Base-by-base conservation (phyloP, 2,329 filamentous ascomycete species). In the Colletotrichum melonis region DNA sequence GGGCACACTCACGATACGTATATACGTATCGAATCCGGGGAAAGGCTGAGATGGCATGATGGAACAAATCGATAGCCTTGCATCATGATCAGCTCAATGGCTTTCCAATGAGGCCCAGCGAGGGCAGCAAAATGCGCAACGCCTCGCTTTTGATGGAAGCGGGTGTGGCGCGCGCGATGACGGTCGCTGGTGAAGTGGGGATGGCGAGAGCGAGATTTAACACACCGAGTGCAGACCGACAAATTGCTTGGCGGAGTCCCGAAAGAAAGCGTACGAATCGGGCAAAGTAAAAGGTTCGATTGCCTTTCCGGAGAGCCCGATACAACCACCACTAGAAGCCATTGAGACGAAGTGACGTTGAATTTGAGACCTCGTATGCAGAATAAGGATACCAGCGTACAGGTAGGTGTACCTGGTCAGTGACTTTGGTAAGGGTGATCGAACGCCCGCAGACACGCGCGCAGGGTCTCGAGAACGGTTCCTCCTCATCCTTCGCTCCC, bases 11-110 rank as follows among this genome's bases (percentile, higher is more conserved):
- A 35, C 35, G 67, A 73, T 70, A 70, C 70, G 67, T 73, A 73
- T 32, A 67, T 73, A 73, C 71, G 71, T 73, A 73, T 73, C 56
- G 56, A 73, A 71, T 73, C 71, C 38, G 71, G 71, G 71, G 71
- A 71, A 71, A 71, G 71, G 67, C 71, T 73, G 67, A 63, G 22
- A 71, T 60, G 67, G 67, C 14, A 35, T 32, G 60, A 70, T 5
- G 67, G 26, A 26, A 16, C 22, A n/a, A 26, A 42, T 11, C 28
- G 24, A 66, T 57, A 66, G 71, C 67, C 71, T 71, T 71, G 60
- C 71, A 63, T 73, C 22, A 56, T 60, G 19, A 28, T 56, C 42
- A 57, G 30, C n/a, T 14, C 49, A 26, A 32, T 60, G 62, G 56
- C 52, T 9, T 42, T 26, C 5, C 4, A 14, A 26, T 6, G 38